Base-by-base conservation (phyloP, 1,284 basidiomycete species). In the Apiotrichum sp. region DNA sequence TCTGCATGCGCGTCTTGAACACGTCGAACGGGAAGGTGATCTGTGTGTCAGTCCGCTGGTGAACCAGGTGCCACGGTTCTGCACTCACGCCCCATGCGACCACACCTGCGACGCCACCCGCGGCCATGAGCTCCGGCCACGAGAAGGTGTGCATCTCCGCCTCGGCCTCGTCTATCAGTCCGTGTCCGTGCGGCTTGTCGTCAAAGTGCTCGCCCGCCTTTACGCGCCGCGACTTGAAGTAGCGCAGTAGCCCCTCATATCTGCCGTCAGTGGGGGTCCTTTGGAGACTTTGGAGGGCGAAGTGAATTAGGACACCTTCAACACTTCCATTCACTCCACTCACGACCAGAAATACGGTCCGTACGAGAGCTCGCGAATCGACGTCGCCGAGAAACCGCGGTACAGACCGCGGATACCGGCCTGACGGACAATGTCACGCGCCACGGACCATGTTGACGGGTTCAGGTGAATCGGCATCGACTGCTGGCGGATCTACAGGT, bases 1-100 rank as follows among this genome's bases (percentile, higher is more conserved):
- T 82, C 72, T 93, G 89, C 65, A 92, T 83, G 2, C 89, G 82
- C 6, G 90, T 92, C 77, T 93, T 93, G 62, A 92, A 80, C 5
- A 91, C 86, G 66, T 93, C 89, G 54, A 91, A 79, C 1, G 88
- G 87, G 74, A 92, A 91, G 0, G 88, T 91, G 1, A 78, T 80
- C 70, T 75, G 56, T 2, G 16, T 7, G 47, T 41, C 9, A 49
- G 47, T 16, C 3, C 6, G 29, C 16, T 39, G 13, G 35, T 14
- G 2, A 3, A 6, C 10, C 44, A 14, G 4, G 4, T 2, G 8
- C 5, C 39, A 36, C 11, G 7, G 13, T 36, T 8, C 3, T 8
- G 2, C 6, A 72, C 73, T 72, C 53, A 72, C 71, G 1, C 70
- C 58, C 77, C 75, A 78, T 1, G 73, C 75, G 8, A 67, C 69